A percentile compares a stretch with the other conserved stretches of the same genome.
phyloP scores from a whole-genome alignment of 2,329 filamentous ascomycete genomes.

The Alternaria longipes region DNA sequence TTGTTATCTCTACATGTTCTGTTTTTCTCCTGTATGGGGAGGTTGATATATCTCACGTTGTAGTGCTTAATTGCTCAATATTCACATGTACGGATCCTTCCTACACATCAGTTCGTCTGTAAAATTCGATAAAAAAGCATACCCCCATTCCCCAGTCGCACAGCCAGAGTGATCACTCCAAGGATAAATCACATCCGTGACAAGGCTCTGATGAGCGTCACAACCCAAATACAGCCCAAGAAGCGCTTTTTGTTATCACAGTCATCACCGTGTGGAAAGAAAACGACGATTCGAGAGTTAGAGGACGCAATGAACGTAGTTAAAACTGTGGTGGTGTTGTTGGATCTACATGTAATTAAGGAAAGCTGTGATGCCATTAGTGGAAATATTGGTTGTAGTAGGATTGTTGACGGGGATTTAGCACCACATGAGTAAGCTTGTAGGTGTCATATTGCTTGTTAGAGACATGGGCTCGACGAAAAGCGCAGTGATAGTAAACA shows the following conservation, averaged over 20 bases:
- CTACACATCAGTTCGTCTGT: neutral
- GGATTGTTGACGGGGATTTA: neutral
- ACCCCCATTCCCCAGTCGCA: neutral
- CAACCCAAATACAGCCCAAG: no score
- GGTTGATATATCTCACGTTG: fast-evolving
- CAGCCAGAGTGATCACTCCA: neutral
- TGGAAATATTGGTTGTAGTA: neutral
- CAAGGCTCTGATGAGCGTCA: no score
- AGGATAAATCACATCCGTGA: no score
- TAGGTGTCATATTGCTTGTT: neutral
- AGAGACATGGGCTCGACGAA: neutral
- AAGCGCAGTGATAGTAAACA: neutral
- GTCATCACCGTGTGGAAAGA: neutral
- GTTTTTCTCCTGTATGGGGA: no score
- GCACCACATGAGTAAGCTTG: neutral
- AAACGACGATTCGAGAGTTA: neutral
- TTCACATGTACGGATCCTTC: neutral
- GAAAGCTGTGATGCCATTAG: neutral
- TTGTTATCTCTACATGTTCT: no score
- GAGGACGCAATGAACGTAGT: neutral
- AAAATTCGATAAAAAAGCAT: neutral
- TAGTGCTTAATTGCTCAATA: neutral
- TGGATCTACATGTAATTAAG: neutral
- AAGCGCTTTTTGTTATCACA: neutral
- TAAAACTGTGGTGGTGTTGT: neutral